Conservation (phyloP, 169 alveolate genomes). For the Pseudocohnilembus persalinus region DNA sequence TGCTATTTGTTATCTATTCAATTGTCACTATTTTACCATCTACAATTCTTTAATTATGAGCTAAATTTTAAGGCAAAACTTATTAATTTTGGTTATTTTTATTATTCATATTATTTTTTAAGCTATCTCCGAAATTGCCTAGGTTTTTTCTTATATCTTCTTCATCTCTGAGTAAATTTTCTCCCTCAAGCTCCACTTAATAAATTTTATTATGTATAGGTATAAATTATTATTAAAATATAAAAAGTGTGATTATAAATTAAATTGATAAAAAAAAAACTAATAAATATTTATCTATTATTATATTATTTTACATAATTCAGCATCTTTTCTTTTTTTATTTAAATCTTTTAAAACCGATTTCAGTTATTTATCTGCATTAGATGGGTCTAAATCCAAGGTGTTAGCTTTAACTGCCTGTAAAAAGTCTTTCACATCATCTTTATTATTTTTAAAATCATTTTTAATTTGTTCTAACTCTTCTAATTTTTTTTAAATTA, state of each 20-base stretch:
- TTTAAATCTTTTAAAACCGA: conserved; percentile 37
- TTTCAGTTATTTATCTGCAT: conserved; percentile 32
- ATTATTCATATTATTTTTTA: too few species aligned
- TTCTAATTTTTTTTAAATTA: conserved; percentile 21
- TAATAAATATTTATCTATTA: conserved; percentile 6
- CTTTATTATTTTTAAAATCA: conserved; percentile 22
- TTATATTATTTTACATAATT: conserved; percentile 21
- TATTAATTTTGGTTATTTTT: neutral
- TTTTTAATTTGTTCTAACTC: conserved; percentile 33
- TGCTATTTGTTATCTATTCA: neutral
- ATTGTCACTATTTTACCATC: conserved; percentile 15
- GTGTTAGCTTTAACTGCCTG: conserved; percentile 26
- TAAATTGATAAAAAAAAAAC: neutral
- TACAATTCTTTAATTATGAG: neutral
- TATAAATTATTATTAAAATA: too few species aligned
- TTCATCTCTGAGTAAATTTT: neutral
- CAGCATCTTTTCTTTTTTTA: conserved; percentile 29
- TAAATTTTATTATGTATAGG: neutral
- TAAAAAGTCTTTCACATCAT: conserved; percentile 32
- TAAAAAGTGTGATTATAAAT: neutral
- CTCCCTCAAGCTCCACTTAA: too few species aligned
- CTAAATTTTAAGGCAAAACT: neutral
- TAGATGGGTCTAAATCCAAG: conserved; percentile 33
- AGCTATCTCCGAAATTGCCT: neutral
- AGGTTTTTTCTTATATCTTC: neutral